Evolutionary conservation across 148 eudicot species (phyloP).

Genomic region (Cornus kousa): DNA sequence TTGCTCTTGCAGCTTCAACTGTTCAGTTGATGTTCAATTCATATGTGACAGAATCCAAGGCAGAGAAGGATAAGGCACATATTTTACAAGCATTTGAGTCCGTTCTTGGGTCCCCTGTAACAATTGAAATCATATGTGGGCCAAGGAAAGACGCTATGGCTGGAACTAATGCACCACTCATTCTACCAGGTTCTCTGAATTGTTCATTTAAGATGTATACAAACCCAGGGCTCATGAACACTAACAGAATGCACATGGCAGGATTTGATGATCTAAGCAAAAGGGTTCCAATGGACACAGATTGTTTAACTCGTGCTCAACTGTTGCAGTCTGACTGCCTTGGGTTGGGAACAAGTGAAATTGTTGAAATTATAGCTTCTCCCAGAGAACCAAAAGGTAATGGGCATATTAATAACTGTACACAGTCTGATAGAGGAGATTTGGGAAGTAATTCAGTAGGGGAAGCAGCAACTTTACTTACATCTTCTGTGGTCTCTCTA

Average conservation of each 20-base stretch:
- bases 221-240: slow-evolving; percentile 16
- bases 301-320: slow-evolving; percentile 13
- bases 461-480: slow-evolving; percentile 11
- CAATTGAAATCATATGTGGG: slow-evolving; percentile 59
- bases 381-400: slow-evolving; percentile 38
- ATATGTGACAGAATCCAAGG: slow-evolving; percentile 51
- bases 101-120: slow-evolving; percentile 69
- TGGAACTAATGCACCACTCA: slow-evolving; percentile 32
- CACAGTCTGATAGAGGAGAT: slow-evolving; percentile 12
- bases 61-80: slow-evolving; percentile 59
- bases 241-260: slow-evolving; percentile 19
- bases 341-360: slow-evolving; percentile 54
- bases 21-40: slow-evolving; percentile 66
- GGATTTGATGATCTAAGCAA: slow-evolving; percentile 26
- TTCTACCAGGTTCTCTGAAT: slow-evolving; percentile 30
- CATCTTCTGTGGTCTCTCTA: slow-evolving; percentile 22
- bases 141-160: slow-evolving; percentile 34
- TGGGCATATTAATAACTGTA: slow-evolving; percentile 21
- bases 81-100: slow-evolving; percentile 73
- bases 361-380: slow-evolving; percentile 54
- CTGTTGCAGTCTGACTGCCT: slow-evolving; percentile 10
- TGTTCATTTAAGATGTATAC: slow-evolving; percentile 28
- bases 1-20: slow-evolving; percentile 55
- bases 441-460: slow-evolving; percentile 1
- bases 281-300: slow-evolving; percentile 22